These are phyloP conservation scores for Amanita molliuscula DNA, from an alignment of 768 basidiomycete species.

Conservation along the genomic window DNA sequence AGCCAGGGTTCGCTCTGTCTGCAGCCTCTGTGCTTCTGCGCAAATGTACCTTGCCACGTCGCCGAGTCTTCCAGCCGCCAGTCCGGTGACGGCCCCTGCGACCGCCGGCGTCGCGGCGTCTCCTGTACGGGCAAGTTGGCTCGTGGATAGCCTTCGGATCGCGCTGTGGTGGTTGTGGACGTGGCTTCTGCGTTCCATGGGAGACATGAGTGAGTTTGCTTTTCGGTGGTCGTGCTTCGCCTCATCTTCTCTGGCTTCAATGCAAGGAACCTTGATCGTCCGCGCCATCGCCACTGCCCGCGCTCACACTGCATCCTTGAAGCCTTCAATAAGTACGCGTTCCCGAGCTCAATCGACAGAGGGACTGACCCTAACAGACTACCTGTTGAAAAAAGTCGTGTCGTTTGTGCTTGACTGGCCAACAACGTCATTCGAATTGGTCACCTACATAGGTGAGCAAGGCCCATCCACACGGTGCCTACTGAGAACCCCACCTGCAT, in stretches of 20 bases:
- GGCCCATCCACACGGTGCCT: neutral
- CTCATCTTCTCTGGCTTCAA: neutral
- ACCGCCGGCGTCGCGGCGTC: neutral
- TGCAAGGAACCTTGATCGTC: neutral
- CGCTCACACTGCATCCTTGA: neutral
- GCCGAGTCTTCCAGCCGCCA: neutral
- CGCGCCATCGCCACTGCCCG: neutral
- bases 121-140: neutral
- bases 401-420: constrained; percentile 4
- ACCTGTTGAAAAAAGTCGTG: neutral
- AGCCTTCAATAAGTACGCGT: neutral
- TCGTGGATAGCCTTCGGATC: neutral
- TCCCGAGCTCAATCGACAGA: neutral
- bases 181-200: neutral
- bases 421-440: constrained; percentile 7
- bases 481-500: neutral
- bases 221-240: neutral
- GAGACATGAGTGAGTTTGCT: constrained; percentile 4
- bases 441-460: constrained; percentile 12
- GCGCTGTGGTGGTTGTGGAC: constrained; percentile 5
- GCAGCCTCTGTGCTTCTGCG: neutral
- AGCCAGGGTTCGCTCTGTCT: neutral
- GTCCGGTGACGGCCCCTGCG: neutral
- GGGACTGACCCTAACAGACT: neutral
- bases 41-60: neutral